Conservation (phyloP, 352 stramenopile species). For the Globisporangium uncinulatum region DNA sequence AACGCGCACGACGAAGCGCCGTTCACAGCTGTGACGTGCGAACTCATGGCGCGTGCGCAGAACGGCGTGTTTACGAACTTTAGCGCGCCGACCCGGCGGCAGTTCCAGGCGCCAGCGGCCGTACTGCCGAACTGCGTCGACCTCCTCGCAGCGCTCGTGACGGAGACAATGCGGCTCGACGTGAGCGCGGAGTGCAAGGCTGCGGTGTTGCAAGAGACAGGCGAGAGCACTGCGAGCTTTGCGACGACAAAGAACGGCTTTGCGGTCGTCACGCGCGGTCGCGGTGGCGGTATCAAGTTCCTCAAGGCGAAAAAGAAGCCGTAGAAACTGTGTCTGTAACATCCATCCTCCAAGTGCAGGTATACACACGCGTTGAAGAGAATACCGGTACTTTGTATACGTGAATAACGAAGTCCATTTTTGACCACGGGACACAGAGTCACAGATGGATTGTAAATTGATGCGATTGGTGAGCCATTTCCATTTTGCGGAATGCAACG, state of each 20-base stretch:
- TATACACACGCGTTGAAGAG: background rate
- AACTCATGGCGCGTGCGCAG: slow-evolving; percentile 56
- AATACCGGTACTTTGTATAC: too few species aligned
- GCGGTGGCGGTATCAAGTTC: slow-evolving; percentile 44
- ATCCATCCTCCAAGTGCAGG: too few species aligned
- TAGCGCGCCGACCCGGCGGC: slow-evolving; percentile 47
- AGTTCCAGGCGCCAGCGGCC: slow-evolving; percentile 34
- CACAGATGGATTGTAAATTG: too few species aligned
- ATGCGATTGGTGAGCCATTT: too few species aligned
- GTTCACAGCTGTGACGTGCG: slow-evolving; percentile 56
- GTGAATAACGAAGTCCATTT: too few species aligned
- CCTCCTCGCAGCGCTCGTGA: slow-evolving; percentile 36
- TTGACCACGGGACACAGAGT: too few species aligned
- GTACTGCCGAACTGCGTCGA: slow-evolving; percentile 54
- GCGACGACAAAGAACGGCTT: slow-evolving; percentile 38
- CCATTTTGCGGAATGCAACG: slow-evolving; percentile 15
- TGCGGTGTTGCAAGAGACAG: slow-evolving; percentile 45
- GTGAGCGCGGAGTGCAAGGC: slow-evolving; percentile 35
- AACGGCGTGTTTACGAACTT: slow-evolving; percentile 79
- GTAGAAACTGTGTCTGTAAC: background rate
- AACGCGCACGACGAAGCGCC: slow-evolving; percentile 23
- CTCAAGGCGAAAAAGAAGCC: slow-evolving; percentile 13
- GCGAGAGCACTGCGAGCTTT: slow-evolving; percentile 55
- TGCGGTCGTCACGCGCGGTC: slow-evolving; percentile 52
- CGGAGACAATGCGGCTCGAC: slow-evolving; percentile 30